A percentile compares a stretch with the other conserved stretches of the same genome.
These are phyloP conservation scores for Oemleria cerasiformis DNA, from an alignment of 306 rosid genomes.

Conservation along the genomic window DNA sequence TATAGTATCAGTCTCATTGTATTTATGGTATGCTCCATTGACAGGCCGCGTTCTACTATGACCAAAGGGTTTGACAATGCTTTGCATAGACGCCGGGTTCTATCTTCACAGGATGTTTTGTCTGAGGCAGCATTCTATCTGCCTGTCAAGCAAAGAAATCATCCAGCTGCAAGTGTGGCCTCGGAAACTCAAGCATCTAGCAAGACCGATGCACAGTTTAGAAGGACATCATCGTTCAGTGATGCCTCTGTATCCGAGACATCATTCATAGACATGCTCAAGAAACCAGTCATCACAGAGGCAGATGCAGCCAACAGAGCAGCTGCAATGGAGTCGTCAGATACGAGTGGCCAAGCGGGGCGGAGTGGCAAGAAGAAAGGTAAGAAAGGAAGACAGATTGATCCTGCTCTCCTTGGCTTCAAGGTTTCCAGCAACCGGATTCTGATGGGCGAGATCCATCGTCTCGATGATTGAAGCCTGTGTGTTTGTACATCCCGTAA, in stretches of 20 bases:
- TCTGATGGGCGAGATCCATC: slow-evolving; percentile 78
- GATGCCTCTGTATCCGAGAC: slow-evolving; percentile 60
- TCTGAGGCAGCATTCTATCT: slow-evolving; percentile 44
- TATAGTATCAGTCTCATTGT: neutral
- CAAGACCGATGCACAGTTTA: slow-evolving; percentile 46
- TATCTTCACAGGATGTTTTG: slow-evolving; percentile 60
- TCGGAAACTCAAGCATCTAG: slow-evolving; percentile 44
- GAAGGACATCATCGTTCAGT: slow-evolving; percentile 49
- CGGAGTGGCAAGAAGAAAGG: slow-evolving; percentile 69
- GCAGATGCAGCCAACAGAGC: slow-evolving; percentile 35
- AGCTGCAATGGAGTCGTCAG: slow-evolving; percentile 39
- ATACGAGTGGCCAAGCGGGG: slow-evolving; percentile 43
- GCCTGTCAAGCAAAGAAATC: slow-evolving; percentile 40
- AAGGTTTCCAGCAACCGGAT: slow-evolving; percentile 70
- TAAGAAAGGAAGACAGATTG: slow-evolving; percentile 73
- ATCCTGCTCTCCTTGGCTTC: slow-evolving; percentile 75
- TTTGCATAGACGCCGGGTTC: slow-evolving; percentile 38
- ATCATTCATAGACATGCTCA: slow-evolving; percentile 69
- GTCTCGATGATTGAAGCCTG: slow-evolving; percentile 43
- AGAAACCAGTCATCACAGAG: slow-evolving; percentile 49
- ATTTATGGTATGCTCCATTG: slow-evolving; percentile 16
- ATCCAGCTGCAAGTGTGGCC: slow-evolving; percentile 27
- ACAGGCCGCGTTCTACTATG: slow-evolving; percentile 39
- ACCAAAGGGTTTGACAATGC: slow-evolving; percentile 49
- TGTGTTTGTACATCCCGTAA: neutral